phyloP scores from a whole-genome alignment of 148 eudicot species.

The Rhododendron ovatum region DNA sequence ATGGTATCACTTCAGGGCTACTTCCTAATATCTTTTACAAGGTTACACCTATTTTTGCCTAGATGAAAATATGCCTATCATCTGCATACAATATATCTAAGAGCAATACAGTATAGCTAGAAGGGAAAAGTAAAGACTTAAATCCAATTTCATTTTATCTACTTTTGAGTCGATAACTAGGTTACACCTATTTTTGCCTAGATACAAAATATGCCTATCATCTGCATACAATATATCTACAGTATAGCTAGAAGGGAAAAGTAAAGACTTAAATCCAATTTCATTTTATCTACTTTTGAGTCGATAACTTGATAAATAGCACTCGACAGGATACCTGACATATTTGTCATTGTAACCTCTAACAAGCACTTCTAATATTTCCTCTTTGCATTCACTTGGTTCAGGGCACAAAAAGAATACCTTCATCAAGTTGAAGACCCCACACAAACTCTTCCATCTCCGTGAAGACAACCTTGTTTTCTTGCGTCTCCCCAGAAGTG shows the following conservation, averaged over 20 bases:
- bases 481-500: constrained; percentile 50
- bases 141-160: neutral
- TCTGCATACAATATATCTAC: neutral
- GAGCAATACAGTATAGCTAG: neutral
- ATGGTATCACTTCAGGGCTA: neutral
- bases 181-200: neutral
- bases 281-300: neutral
- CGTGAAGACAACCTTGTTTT: constrained; percentile 86
- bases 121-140: neutral
- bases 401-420: constrained; percentile 26
- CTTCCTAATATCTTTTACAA: neutral
- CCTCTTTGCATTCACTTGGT: neutral
- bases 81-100: neutral
- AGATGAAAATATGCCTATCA: neutral
- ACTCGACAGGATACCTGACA: neutral
- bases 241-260: neutral
- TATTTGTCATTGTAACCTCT: neutral
- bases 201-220: neutral
- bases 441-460: constrained; percentile 99
- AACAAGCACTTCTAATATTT: neutral
- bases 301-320: neutral
- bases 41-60: neutral
- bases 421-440: constrained; percentile 96
- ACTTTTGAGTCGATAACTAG: neutral
- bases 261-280: neutral